Evolutionary conservation across 2,329 filamentous ascomycete species (phyloP).

Genomic region (Pyrenophora tritici-repentis): DNA sequence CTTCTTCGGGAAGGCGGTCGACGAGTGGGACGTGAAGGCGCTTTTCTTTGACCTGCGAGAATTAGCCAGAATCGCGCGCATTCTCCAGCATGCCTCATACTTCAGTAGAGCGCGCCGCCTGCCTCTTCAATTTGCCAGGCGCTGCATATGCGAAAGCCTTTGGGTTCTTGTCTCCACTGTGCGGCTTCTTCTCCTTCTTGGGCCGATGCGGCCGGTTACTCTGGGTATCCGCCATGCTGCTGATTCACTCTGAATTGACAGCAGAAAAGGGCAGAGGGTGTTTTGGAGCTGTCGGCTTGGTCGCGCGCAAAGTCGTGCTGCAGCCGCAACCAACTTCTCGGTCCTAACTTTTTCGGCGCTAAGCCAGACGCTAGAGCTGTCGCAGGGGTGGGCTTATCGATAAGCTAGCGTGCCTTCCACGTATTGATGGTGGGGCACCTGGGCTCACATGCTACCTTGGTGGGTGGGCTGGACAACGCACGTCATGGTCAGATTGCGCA

Average conservation of each 20-base stretch:
- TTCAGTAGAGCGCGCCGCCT: constrained; percentile 74
- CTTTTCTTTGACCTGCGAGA: constrained; percentile 82
- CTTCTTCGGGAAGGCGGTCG: constrained; percentile 93
- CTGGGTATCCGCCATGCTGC: constrained; percentile 66
- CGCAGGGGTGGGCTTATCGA: constrained; percentile 43
- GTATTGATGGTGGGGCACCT: constrained; percentile 18
- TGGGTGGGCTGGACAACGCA: constrained; percentile 16
- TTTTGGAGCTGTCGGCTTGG: neutral
- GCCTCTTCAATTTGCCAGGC: constrained; percentile 78
- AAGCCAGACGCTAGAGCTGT: constrained; percentile 31
- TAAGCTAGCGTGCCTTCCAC: constrained; percentile 24
- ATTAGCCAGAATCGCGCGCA: constrained; percentile 12
- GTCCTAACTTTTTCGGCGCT: constrained; percentile 36
- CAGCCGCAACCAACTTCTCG: constrained; percentile 16
- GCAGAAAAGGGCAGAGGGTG: too few relatives aligned
- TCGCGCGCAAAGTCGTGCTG: constrained; percentile 10
- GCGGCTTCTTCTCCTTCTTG: constrained; percentile 86
- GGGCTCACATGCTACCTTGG: constrained; percentile 6
- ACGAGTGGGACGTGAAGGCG: constrained; percentile 94
- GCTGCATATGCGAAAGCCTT: constrained; percentile 88
- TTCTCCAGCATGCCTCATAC: constrained; percentile 48
- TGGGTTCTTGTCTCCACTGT: constrained; percentile 72
- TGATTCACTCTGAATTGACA: neutral
- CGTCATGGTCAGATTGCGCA: constrained; percentile 28
- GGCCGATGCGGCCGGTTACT: constrained; percentile 83